Conservation (phyloP, 1,139 yeast species). For the Scheffersomyces parashehatae region DNA sequence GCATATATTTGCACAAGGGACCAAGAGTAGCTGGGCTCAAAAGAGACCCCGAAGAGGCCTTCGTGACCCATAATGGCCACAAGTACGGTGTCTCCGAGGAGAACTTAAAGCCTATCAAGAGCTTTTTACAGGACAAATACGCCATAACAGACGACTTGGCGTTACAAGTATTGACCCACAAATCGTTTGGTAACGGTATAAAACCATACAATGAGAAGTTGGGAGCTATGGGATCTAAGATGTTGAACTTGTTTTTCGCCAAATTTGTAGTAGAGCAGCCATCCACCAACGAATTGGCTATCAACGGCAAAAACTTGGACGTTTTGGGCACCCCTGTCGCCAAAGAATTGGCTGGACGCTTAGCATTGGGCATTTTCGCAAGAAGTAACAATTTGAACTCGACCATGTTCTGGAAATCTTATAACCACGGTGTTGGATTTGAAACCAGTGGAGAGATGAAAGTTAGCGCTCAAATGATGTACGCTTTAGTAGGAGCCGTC, state of each 20-base stretch:
- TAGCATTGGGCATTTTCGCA: slow-evolving; percentile 54
- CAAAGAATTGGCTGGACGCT: slow-evolving; percentile 51
- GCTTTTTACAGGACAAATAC: slow-evolving; percentile 45
- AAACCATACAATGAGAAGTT: slow-evolving; percentile 88
- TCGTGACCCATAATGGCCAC: slow-evolving; percentile 59
- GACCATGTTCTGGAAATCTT: slow-evolving; percentile 72
- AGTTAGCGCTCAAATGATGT: slow-evolving; percentile 68
- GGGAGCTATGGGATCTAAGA: slow-evolving; percentile 74
- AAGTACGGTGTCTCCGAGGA: slow-evolving; percentile 55
- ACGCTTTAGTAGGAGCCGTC: slow-evolving; percentile 82
- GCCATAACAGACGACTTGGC: slow-evolving; percentile 55
- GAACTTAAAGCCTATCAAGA: slow-evolving; percentile 49
- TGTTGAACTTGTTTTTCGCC: slow-evolving; percentile 61
- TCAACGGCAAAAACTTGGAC: slow-evolving; percentile 64
- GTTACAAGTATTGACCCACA: slow-evolving; percentile 84
- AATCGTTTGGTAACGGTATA: slow-evolving; percentile 88
- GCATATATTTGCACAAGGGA: slow-evolving; percentile 50
- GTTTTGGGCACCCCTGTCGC: slow-evolving; percentile 59
- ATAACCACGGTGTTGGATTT: slow-evolving; percentile 54
- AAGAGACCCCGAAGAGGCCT: slow-evolving; percentile 68
- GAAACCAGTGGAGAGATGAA: slow-evolving; percentile 54
- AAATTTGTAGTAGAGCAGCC: slow-evolving; percentile 46
- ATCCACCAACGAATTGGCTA: slow-evolving; percentile 34
- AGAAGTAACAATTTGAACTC: slow-evolving; percentile 48
- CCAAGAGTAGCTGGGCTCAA: slow-evolving; percentile 71